Evolutionary conservation across 805 yeast species (phyloP), one percentile per base, ranked within the genome.

Genomic region (Blastobotrys parvus): DNA sequence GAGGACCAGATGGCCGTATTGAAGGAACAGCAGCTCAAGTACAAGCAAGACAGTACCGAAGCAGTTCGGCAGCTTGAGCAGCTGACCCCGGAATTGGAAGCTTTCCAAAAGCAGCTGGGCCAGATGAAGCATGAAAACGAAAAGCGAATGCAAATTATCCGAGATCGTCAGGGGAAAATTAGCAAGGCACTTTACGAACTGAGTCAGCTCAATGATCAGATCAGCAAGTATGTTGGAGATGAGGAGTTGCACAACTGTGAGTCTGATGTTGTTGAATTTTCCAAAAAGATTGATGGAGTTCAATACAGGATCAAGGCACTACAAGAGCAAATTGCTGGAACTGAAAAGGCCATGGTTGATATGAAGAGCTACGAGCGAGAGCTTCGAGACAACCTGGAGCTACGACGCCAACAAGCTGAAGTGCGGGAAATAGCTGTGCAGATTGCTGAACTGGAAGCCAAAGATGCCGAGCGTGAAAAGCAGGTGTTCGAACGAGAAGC

Each of bases 401-500:
- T 79, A 11, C 60, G 80, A 10, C 64, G 64, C 4, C 55, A 78
- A 22, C 62, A 66, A 16, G 43, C 38, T 1, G 73, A 77, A 42
- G 51, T 74, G 0, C 54, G 51, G 0, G 53, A 54, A 1, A 58
- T 71, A 3, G 69, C 68, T 8, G 40, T 51, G 0, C 65, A 68
- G 15, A 68, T 84, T 3, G 48, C 44, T 0, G 65, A 62, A 2
- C 59, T 83, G 13, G 77, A 81, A 54, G 57, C 70, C 1, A 67
- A 66, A 15, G 68, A 77, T 46, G 86, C 96, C 0, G 80, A 78
- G 45, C 62, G 63, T 2, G 73, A 77, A 45, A 70, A 82, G 49
- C 75, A 74, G 1, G 69, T 71, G 49, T 87, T 82, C 56, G 81
- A 83, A 52, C 62, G 68, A 8, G 72, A 75, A 45, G 72, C 88